These are phyloP conservation scores for Cercospora citrullina DNA, from an alignment of 2,329 filamentous ascomycete genomes.

Conservation along the genomic window DNA sequence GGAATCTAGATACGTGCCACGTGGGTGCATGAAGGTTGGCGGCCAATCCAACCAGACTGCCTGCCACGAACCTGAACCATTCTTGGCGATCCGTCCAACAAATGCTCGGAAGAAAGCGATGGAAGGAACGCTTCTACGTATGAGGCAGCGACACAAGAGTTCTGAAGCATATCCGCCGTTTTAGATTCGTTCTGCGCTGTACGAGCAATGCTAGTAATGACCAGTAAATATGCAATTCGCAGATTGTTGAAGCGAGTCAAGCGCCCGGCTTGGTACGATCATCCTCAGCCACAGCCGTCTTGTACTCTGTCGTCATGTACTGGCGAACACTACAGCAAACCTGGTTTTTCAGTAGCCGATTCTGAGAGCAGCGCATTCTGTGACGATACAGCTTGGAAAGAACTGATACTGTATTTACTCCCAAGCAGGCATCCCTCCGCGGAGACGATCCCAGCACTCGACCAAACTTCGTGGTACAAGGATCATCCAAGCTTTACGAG, in stretches of 20 bases:
- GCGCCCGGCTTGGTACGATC: background rate
- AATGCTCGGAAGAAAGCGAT: background rate
- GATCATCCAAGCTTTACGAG: background rate
- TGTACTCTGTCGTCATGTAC: background rate
- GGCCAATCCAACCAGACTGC: background rate
- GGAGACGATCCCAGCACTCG: background rate
- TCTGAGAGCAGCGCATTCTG: background rate
- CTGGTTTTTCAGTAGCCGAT: background rate
- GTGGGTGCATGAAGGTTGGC: background rate
- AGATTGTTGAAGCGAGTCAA: background rate
- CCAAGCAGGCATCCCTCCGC: background rate
- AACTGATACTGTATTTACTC: background rate
- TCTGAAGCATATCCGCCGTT: background rate
- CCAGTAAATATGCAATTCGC: background rate
- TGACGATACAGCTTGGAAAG: background rate
- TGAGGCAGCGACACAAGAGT: background rate
- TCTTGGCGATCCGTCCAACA: background rate
- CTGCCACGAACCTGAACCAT: background rate
- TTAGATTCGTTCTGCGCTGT: background rate
- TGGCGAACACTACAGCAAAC: background rate
- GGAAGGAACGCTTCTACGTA: background rate
- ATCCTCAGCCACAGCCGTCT: background rate
- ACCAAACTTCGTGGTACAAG: background rate
- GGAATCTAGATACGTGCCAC: background rate
- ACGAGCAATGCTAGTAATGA: too few species aligned